These are phyloP conservation scores for Metarhizium anisopliae DNA, from an alignment of 2,329 filamentous ascomycete genomes.

Conservation along the genomic window DNA sequence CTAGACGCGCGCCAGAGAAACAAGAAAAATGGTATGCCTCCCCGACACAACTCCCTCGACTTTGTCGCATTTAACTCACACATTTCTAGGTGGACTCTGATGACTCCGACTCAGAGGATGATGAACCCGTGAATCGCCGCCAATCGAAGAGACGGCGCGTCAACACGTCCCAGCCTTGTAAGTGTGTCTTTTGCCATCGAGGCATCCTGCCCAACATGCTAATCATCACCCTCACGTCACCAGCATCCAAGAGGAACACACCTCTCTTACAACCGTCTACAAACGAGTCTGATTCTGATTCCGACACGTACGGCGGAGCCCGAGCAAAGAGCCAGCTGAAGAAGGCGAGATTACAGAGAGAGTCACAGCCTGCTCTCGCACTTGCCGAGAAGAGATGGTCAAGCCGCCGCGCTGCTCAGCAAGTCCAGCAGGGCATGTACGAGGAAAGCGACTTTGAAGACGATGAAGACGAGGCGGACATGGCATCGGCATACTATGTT, in stretches of 20 bases:
- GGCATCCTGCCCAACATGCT: background rate
- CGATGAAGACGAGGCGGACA: conserved; percentile 51
- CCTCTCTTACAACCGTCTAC: conserved; percentile 44
- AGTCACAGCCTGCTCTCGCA: conserved; percentile 56
- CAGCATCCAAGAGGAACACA: conserved; percentile 54
- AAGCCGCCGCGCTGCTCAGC: conserved; percentile 73
- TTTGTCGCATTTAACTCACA: conserved; percentile 2
- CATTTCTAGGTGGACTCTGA: conserved; percentile 37
- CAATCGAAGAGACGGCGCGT: conserved; percentile 61
- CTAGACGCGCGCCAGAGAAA: conserved; percentile 48
- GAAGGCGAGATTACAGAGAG: conserved; percentile 66
- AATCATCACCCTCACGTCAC: background rate
- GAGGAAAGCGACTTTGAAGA: conserved; percentile 59
- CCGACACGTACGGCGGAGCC: conserved; percentile 71
- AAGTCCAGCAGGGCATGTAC: conserved; percentile 53
- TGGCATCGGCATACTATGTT: conserved; percentile 56
- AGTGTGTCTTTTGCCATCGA: conserved; percentile 16
- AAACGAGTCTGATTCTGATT: conserved; percentile 59
- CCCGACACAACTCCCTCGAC: background rate
- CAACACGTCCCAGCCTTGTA: conserved; percentile 56
- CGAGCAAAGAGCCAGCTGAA: conserved; percentile 61
- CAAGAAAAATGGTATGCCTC: conserved; percentile 47
- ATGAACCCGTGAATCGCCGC: conserved; percentile 46
- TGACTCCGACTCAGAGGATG: conserved; percentile 67
- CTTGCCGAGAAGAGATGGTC: conserved; percentile 86